phyloP scores from a whole-genome alignment of 2,329 filamentous ascomycete genomes.

The Tympanopsis confertula region DNA sequence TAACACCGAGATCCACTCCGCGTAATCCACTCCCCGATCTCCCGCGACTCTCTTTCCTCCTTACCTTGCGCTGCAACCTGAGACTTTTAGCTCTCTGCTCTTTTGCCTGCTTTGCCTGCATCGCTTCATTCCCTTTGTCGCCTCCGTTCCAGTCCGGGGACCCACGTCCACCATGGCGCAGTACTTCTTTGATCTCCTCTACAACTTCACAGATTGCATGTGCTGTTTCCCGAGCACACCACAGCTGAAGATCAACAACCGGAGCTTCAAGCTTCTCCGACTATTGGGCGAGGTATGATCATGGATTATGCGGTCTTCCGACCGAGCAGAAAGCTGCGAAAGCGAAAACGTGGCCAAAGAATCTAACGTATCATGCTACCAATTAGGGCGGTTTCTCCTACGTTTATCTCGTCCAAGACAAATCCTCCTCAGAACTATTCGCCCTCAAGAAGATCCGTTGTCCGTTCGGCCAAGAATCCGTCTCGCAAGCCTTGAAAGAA shows the following conservation, averaged over 20 bases:
- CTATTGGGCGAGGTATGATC: constrained; percentile 72
- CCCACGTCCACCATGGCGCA: constrained; percentile 51
- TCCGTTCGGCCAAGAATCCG: constrained; percentile 92
- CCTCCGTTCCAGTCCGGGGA: no score
- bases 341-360: neutral
- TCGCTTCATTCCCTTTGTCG: no score
- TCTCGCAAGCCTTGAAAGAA: constrained; percentile 88
- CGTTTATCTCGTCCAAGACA: constrained; percentile 96
- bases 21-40: no score
- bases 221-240: constrained; percentile 92
- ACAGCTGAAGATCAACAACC: constrained; percentile 85
- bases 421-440: constrained; percentile 68
- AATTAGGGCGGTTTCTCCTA: constrained; percentile 91
- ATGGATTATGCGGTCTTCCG: neutral
- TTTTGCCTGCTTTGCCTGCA: no score
- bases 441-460: constrained; percentile 98
- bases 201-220: constrained; percentile 87
- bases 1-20: no score
- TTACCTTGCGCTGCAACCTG: no score
- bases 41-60: no score
- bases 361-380: constrained; percentile 3
- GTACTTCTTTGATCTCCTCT: constrained; percentile 77
- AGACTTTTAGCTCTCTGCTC: no score
- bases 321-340: neutral
- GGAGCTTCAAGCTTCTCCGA: constrained; percentile 90